Percentiles rank a stretch among this genome's conserved stretches.
These are phyloP conservation scores for Apodospora peruviana DNA, from an alignment of 495 filamentous ascomycete species.

Conservation along the genomic window DNA sequence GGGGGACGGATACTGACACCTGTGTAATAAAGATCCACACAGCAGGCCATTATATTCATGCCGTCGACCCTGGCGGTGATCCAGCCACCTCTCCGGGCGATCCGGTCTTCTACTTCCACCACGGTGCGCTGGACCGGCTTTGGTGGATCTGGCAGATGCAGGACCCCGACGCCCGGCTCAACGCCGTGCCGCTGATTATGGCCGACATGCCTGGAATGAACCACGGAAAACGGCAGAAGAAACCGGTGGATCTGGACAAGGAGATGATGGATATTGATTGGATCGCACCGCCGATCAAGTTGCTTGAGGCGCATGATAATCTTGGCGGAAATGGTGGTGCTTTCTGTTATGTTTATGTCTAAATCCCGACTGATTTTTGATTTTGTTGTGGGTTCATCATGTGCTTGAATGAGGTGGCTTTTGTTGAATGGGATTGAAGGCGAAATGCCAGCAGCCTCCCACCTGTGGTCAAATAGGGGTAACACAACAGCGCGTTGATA, in stretches of 20 bases:
- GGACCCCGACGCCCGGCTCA: conserved; percentile 37
- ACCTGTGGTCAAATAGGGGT: too few species aligned
- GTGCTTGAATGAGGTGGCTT: too few species aligned
- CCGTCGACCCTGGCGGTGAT: conserved; percentile 53
- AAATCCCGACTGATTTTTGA: too few species aligned
- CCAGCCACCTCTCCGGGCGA: conserved; percentile 55
- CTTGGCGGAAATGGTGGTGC: conserved; percentile 27
- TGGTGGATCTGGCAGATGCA: conserved; percentile 67
- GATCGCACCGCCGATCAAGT: conserved; percentile 25
- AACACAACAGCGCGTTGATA: too few species aligned
- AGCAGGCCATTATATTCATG: conserved; percentile 58
- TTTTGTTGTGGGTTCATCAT: too few species aligned
- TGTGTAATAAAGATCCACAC: conserved; percentile 39
- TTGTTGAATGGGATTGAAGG: too few species aligned
- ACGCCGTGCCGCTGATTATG: conserved; percentile 7
- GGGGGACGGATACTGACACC: neutral
- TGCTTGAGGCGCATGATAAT: conserved; percentile 31
- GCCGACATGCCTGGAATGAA: neutral
- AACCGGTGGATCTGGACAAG: neutral
- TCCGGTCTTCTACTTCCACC: conserved; percentile 64
- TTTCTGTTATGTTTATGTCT: conserved; percentile 37
- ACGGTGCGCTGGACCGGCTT: conserved; percentile 57
- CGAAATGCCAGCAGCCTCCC: too few species aligned
- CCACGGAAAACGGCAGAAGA: neutral
- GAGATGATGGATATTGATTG: conserved; percentile 26